Base-by-base conservation (phyloP, 495 filamentous ascomycete genomes). In the Elaphomyces granulatus region DNA sequence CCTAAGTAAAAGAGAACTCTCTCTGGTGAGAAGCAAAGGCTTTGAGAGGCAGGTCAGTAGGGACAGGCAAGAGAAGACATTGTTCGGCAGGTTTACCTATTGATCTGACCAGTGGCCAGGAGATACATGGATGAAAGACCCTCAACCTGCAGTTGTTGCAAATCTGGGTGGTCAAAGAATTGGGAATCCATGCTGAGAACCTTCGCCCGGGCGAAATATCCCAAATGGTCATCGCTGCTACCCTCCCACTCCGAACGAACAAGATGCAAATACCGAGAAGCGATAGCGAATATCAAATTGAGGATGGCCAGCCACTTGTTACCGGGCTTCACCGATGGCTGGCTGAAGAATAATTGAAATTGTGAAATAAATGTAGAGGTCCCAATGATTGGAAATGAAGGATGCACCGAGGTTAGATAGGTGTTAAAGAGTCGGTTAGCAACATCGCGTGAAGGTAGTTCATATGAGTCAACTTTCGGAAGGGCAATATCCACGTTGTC, bases 221-320 rank as follows among this genome's bases (percentile, higher is more conserved):
- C 43, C 30, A 71, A 46, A 45, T 78, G 74, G 39, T 68, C 64
- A 38, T 70, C 53, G 16, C 67, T 62, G 30, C 58, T 66, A 36
- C 54, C 58, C 15, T 55, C 56, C 59, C 59, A 70, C 20, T 64
- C 59, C 9, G 59, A 57, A 26, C 62, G 52, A 18, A 51, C 51
- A 15, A 76, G 52, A 23, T 71, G 58, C 3, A 57, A 58, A 49
- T 73, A 71, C 40, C 63, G 63, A 2, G 74, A 59, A 4, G 63
- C 67, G 48, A 78, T 70, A 3, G 76, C 78, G 52, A 81, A 76
- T 8, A 80, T 66, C 12, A 78, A 48, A 50, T 82, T 80, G 8
- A 79, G 54, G 23, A 70, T 75, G 2, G 75, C 66, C 23, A 77
- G 58, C 68, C 68, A 75, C 34, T 66, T 60, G 12, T 55, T 62